Evolutionary conservation across 306 rosid species (phyloP), one percentile per base, ranked within the genome.

Genomic region (Prunus davidiana): DNA sequence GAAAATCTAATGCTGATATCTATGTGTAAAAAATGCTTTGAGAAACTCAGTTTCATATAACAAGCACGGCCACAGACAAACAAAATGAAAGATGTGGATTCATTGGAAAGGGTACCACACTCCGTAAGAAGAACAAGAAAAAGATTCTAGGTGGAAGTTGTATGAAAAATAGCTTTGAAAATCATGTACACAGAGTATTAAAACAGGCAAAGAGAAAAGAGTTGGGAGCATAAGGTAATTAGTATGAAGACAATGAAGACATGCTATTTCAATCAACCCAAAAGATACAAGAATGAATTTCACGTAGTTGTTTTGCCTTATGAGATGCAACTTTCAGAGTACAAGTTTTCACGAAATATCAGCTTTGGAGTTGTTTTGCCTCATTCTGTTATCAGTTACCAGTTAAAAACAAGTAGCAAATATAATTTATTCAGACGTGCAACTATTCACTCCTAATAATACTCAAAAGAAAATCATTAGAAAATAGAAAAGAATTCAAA

Each of bases 1-100:
- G 72, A 54, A 55, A 78, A 65, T 71, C 77, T 12, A 81, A 70
- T 24, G 49, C 20, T 76, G 38, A 50, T 70, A 70, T 58, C 49
- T 50, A 71, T 67, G 63, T 1, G 10, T 64, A 34, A 78, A 62
- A 27, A 25, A 50, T 58, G 61, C 73, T 43, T 25, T 32, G 46
- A 27, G 54, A 63, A 68, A 22, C 38, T 79, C 60, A 76, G 55
- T 51, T 62, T 30, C 49, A 28, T 62, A 45, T 5, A 15, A 28
- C 25, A 12, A 25, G n/a, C n/a, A 62, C 60, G 18, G 1, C 70
- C 68, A 72, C 24, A 56, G 22, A 19, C n/a, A 64, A 65, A 71
- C 25, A 69, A 57, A 47, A 71, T 25, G 46, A 14, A 55, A 65
- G 30, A 14, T 3, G 63, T 9, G 16, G 3, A 57, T 9, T 22